Conservation (phyloP, 2,329 filamentous ascomycete species). For the Tolypocladium ophioglossoides region DNA sequence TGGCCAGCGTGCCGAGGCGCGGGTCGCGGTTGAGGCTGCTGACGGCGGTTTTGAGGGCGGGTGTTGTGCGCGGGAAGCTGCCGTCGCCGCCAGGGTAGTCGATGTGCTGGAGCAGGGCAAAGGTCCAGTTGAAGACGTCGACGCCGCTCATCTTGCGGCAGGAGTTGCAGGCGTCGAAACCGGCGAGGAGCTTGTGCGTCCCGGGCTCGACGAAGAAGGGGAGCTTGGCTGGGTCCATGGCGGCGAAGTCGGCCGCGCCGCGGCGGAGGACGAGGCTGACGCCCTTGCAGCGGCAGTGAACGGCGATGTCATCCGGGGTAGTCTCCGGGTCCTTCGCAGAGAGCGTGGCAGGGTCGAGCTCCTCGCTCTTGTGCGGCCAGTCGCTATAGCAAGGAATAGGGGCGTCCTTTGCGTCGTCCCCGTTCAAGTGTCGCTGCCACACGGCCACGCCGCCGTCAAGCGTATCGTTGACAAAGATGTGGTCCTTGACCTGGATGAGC, state of each 20-base stretch:
- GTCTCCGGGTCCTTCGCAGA: not conserved
- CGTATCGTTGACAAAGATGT: not conserved
- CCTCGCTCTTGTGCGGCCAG: not conserved
- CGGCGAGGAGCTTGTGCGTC: slow-evolving; percentile 26
- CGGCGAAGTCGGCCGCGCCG: slow-evolving; percentile 14
- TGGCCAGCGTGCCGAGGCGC: slow-evolving; percentile 29
- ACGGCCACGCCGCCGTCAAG: not conserved
- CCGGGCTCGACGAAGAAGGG: slow-evolving; percentile 32
- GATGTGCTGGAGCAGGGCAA: slow-evolving; percentile 26
- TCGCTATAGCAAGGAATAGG: not conserved
- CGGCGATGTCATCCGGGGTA: slow-evolving; percentile 14
- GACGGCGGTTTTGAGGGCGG: slow-evolving; percentile 23
- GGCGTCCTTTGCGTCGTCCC: not conserved
- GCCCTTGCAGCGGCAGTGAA: slow-evolving; percentile 36
- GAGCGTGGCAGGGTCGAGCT: not conserved
- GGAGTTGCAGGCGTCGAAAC: slow-evolving; percentile 35
- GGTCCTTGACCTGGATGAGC: not conserved
- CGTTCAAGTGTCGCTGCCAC: not conserved
- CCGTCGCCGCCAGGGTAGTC: slow-evolving; percentile 11
- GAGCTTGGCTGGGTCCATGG: slow-evolving; percentile 19
- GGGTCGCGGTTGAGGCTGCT: slow-evolving; percentile 17
- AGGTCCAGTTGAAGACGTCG: slow-evolving; percentile 37
- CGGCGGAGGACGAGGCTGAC: slow-evolving; percentile 29
- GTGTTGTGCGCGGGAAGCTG: slow-evolving; percentile 5
- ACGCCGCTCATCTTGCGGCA: slow-evolving; percentile 30